Evolutionary conservation across 352 stramenopile genomes (phyloP).

Genomic region (Lagenidium giganteum): DNA sequence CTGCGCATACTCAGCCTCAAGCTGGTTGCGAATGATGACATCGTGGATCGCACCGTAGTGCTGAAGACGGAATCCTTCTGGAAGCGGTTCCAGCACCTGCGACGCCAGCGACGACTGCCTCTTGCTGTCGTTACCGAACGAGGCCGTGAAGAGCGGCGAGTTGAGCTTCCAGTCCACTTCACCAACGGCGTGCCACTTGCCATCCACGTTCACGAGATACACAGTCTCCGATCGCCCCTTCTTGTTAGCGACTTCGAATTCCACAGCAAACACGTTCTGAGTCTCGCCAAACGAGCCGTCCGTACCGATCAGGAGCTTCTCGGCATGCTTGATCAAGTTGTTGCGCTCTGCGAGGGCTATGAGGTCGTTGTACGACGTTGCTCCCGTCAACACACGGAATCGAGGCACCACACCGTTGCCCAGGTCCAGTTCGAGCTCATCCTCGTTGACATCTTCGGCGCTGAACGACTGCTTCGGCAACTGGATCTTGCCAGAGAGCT

Average conservation of each 20-base stretch:
- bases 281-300: conserved; percentile 48
- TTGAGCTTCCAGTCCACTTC: conserved; percentile 62
- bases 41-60: conserved; percentile 87
- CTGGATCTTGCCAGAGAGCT: conserved; percentile 26
- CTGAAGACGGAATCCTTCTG: conserved; percentile 75
- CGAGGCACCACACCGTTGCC: conserved; percentile 27
- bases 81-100: conserved; percentile 56
- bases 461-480: neutral
- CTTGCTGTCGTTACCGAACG: conserved; percentile 17
- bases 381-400: conserved; percentile 27
- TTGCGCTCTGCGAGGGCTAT: conserved; percentile 47
- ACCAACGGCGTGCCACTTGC: conserved; percentile 46
- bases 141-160: conserved; percentile 50
- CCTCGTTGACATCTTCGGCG: conserved; percentile 15
- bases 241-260: conserved; percentile 41
- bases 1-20: conserved; percentile 80
- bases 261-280: conserved; percentile 33
- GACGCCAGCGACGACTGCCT: conserved; percentile 33
- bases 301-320: conserved; percentile 48
- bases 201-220: conserved; percentile 30
- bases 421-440: conserved; percentile 35
- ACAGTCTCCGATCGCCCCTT: conserved; percentile 19
- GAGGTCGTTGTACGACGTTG: conserved; percentile 21
- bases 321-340: conserved; percentile 23
- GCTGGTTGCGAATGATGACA: conserved; percentile 82